Percentiles rank a stretch among this genome's conserved stretches.
phyloP scores from a whole-genome alignment of 352 stramenopile genomes.

The Blastocystis hominis region DNA sequence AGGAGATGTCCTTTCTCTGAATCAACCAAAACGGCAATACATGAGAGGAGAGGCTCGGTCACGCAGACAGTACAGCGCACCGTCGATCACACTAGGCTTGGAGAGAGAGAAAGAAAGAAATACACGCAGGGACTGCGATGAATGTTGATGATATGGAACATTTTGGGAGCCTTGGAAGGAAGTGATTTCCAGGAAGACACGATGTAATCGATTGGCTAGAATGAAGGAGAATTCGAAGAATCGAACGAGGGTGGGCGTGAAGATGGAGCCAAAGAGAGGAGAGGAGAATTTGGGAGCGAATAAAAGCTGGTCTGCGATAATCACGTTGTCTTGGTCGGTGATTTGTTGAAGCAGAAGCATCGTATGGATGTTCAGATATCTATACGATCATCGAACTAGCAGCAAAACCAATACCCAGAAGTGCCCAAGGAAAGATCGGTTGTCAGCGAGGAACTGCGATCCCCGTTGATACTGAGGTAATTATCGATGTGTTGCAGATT shows the following conservation, averaged over 20 bases:
- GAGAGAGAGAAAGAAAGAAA: neutral
- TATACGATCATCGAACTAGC: neutral
- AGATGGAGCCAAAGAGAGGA: constrained; percentile 25
- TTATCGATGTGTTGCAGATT: constrained; percentile 31
- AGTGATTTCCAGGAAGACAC: neutral
- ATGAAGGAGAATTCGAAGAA: neutral
- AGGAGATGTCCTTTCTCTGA: constrained; percentile 28
- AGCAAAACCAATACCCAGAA: neutral
- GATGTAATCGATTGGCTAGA: neutral
- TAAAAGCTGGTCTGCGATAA: neutral
- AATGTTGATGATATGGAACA: constrained; percentile 5
- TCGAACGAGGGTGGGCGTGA: constrained; percentile 1
- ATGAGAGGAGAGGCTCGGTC: constrained; percentile 45
- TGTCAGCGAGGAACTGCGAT: neutral
- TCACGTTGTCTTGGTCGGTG: neutral
- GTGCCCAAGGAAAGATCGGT: neutral
- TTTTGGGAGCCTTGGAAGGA: neutral
- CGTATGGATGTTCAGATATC: constrained; percentile 42
- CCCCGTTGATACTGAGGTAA: constrained; percentile 1
- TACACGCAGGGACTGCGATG: constrained; percentile 46
- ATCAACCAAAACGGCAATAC: neutral
- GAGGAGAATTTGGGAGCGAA: neutral
- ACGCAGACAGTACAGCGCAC: neutral
- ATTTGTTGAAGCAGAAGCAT: constrained; percentile 25
- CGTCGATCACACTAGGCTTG: neutral